Conservation (phyloP, 768 basidiomycete species). For the Leucocoprinus birnbaumii region DNA sequence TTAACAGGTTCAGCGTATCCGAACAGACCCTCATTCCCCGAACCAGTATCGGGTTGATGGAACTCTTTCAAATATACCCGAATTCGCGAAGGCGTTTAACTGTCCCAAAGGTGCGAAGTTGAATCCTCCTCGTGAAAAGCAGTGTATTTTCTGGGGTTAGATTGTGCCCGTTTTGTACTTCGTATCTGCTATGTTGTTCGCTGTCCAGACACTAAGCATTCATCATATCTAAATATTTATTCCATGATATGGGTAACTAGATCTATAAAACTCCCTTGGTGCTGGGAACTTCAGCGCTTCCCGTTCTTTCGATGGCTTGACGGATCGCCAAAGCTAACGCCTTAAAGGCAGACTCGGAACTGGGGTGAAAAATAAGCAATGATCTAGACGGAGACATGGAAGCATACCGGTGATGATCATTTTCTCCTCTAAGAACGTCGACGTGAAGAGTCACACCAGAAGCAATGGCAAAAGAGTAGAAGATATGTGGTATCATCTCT, state of each 20-base stretch:
- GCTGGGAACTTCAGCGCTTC: conserved; percentile 88
- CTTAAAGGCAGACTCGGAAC: conserved; percentile 98
- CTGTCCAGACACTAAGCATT: neutral
- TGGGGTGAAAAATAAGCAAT: conserved; percentile 26
- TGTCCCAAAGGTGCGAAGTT: conserved; percentile 78
- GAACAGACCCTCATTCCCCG: conserved; percentile 90
- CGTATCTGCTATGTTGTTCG: conserved; percentile 2
- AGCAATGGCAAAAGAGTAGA: conserved; percentile 97
- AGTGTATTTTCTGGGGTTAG: conserved; percentile 79
- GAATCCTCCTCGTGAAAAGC: conserved; percentile 78
- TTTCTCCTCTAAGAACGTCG: conserved; percentile 91
- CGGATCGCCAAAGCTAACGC: conserved; percentile 93
- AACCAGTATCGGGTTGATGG: conserved; percentile 78
- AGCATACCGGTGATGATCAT: conserved; percentile 93
- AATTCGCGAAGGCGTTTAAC: conserved; percentile 86
- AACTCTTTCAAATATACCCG: conserved; percentile 81
- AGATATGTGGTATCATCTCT: conserved; percentile 98
- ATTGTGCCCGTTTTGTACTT: conserved; percentile 9
- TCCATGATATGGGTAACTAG: neutral
- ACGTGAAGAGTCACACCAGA: conserved; percentile 93
- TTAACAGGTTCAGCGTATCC: conserved; percentile 66
- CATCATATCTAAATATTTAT: conserved; percentile 11
- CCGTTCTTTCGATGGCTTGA: conserved; percentile 90
- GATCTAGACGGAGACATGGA: conserved; percentile 7
- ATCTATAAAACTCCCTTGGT: conserved; percentile 88